Base-by-base conservation (phyloP, 2,329 filamentous ascomycete genomes). In the Cladosporium oxysporum region DNA sequence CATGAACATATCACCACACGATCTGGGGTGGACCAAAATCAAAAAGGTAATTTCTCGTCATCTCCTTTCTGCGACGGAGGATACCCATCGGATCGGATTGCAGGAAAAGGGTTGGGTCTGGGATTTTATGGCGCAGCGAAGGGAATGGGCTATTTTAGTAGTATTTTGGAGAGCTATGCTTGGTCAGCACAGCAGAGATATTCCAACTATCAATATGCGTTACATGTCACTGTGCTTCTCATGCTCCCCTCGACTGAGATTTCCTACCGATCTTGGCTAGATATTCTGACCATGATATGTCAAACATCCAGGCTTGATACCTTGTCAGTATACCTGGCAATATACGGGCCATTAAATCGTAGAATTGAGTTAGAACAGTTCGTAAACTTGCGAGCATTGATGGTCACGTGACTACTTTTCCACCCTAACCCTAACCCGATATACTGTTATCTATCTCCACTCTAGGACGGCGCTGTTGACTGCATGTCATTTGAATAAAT, bases 1-100 rank as follows among this genome's bases (percentile, higher is more conserved):
- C n/a, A 37, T 5, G 31, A 26, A 14, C 14, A 16, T 35, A 26
- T 21, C 33, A 59, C 18, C 21, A 23, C 33, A 59, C 37, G 57
- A 29, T 16, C 8, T 12, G 52, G 29, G 18, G n/a, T 33, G 52
- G 23, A 59, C 21, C 57, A 26, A 59, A 41, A 18, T 18, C 57
- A 59, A 41, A 59, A 59, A 59, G 57, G 57, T 59, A 59, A 59
- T 59, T 59, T 23, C 35, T 41, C 35, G 57, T 59, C 57, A 41
- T 59, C 57, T 59, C 57, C 37, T 59, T 44, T 59, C 57, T 44
- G 14, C 57, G 57, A 59, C 57, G 35, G 28, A 33, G 11, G 52
- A 31, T 55, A 33, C 31, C 52, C 52, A 33, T 29, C 31, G 52
- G 7, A 12, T 21, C 37, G 41, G 41, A 47, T 47, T 47, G 41